A percentile compares a stretch with the other conserved stretches of the same genome.
Conservation (phyloP, 306 rosid species). For the Cucumis melo region DNA sequence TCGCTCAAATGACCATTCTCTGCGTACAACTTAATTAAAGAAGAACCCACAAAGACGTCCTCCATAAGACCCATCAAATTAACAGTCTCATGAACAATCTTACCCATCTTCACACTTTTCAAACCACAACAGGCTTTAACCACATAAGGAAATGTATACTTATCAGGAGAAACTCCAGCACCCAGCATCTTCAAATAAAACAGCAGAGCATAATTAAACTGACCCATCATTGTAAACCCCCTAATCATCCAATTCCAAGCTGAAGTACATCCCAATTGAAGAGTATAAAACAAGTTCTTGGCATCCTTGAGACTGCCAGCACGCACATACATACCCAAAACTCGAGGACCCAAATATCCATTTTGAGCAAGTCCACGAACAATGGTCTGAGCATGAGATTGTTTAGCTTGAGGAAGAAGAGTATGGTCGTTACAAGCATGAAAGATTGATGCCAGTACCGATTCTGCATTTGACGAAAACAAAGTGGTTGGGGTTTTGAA, state of each 20-base stretch:
- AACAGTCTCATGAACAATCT: slow-evolving; percentile 32
- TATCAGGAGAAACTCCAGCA: slow-evolving; percentile 49
- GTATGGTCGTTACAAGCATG: slow-evolving; percentile 30
- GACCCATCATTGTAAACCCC: slow-evolving; percentile 41
- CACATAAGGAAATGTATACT: slow-evolving; percentile 78
- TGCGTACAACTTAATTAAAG: slow-evolving; percentile 53
- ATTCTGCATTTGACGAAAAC: neutral
- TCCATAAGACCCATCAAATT: slow-evolving; percentile 30
- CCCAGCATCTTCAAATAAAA: slow-evolving; percentile 78
- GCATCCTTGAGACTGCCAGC: slow-evolving; percentile 41
- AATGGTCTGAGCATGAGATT: slow-evolving; percentile 47
- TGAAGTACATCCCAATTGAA: slow-evolving; percentile 30
- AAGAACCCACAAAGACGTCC: slow-evolving; percentile 62
- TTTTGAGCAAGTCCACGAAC: slow-evolving; percentile 24
- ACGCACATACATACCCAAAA: slow-evolving; percentile 56
- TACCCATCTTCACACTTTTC: slow-evolving; percentile 41
- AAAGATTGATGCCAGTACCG: slow-evolving; percentile 11
- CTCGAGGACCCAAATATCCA: slow-evolving; percentile 21
- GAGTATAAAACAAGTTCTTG: slow-evolving; percentile 41
- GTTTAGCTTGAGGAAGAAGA: slow-evolving; percentile 39
- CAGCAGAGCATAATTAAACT: slow-evolving; percentile 39
- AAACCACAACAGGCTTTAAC: slow-evolving; percentile 65
- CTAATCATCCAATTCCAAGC: slow-evolving; percentile 89
- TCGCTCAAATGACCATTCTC: slow-evolving; percentile 44
- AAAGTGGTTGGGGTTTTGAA: neutral